phyloP scores from a whole-genome alignment of 164 flowering plant species.

The Paratinospora sagittata region DNA sequence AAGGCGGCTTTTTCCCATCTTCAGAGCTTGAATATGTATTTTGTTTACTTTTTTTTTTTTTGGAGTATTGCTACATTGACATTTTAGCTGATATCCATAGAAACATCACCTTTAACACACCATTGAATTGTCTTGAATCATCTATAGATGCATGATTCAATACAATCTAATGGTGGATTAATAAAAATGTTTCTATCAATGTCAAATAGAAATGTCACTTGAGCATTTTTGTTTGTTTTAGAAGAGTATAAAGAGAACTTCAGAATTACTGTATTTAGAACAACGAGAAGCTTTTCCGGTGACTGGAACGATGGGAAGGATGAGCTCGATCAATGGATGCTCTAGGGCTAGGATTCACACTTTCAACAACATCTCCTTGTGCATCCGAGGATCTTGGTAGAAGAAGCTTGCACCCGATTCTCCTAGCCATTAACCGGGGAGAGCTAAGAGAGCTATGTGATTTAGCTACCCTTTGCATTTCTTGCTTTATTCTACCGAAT shows the following conservation, averaged over 20 bases:
- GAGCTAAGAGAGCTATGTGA: conserved; percentile 59
- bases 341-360: conserved; percentile 47
- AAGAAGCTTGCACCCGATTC: conserved; percentile 60
- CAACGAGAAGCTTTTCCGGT: conserved; percentile 48
- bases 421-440: conserved; percentile 50
- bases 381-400: conserved; percentile 48
- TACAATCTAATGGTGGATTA: no score
- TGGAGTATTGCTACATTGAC: no score
- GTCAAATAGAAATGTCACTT: no score
- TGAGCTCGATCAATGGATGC: conserved; percentile 45
- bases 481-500: conserved; percentile 55
- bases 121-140: no score
- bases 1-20: conserved; percentile 6
- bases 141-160: no score
- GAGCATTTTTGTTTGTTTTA: background rate
- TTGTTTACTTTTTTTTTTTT: background rate
- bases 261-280: conserved; percentile 14
- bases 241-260: background rate
- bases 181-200: no score
- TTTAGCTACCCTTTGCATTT: conserved; percentile 59
- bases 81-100: no score
- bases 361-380: conserved; percentile 34
- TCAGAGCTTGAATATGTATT: background rate
- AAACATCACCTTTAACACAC: no score
- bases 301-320: conserved; percentile 42